Conservation (phyloP, 2,329 filamentous ascomycete genomes). For the Sporothrix humicola region DNA sequence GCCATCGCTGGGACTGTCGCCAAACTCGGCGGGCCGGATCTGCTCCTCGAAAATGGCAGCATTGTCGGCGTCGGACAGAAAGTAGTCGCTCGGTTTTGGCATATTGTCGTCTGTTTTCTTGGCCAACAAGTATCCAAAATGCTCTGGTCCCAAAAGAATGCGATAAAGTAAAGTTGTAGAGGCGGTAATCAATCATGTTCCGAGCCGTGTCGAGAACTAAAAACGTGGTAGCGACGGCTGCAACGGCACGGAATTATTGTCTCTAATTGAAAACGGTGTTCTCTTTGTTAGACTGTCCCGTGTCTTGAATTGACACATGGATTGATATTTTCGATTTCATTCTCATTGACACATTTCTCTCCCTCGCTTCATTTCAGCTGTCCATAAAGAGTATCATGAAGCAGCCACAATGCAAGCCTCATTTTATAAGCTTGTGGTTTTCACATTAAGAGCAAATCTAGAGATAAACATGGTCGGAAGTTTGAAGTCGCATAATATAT, state of each 20-base stretch:
- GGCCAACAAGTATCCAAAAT: background rate
- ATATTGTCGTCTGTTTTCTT: background rate
- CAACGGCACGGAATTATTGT: background rate
- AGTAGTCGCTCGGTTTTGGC: slow-evolving; percentile 30
- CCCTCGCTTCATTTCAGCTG: background rate
- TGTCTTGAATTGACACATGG: background rate
- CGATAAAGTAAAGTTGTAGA: background rate
- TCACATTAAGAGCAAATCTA: too few relatives aligned
- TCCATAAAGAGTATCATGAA: background rate
- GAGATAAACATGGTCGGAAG: too few relatives aligned
- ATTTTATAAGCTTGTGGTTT: too few relatives aligned
- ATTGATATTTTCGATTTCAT: background rate
- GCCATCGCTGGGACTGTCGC: slow-evolving; percentile 12
- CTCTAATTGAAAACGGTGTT: slow-evolving; percentile 5
- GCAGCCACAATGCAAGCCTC: background rate
- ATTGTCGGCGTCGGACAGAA: slow-evolving; percentile 39
- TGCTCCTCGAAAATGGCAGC: slow-evolving; percentile 41
- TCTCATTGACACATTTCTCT: background rate
- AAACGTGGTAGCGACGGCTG: background rate
- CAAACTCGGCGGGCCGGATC: slow-evolving; percentile 39
- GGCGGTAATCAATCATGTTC: background rate
- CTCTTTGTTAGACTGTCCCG: background rate
- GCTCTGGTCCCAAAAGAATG: background rate
- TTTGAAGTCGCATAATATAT: too few relatives aligned
- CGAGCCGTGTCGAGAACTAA: background rate